Conservation (phyloP, 139 green algal species). For the Haematococcus sp. region DNA sequence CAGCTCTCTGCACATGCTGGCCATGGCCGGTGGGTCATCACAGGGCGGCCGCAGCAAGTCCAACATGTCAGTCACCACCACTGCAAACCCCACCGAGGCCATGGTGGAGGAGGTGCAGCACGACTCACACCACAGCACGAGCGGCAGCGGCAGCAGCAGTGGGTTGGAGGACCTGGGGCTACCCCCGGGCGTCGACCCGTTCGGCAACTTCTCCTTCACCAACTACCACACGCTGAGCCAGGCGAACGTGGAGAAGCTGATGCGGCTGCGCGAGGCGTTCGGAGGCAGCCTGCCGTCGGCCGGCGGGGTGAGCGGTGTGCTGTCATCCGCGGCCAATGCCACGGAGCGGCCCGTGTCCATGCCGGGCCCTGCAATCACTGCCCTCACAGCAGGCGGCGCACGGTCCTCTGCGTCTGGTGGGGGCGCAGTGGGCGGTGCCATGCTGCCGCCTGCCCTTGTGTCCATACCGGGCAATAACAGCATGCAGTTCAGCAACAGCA, state of each 20-base stretch:
- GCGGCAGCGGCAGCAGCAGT: not conserved
- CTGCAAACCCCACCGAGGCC: no score
- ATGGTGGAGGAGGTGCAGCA: not conserved
- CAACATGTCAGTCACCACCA: no score
- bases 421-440: no score
- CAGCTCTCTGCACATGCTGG: no score
- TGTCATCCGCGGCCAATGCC: not conserved
- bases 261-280: slow-evolving; percentile 28
- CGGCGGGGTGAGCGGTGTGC: not conserved
- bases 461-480: not conserved
- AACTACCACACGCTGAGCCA: slow-evolving; percentile 34
- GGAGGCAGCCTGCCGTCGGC: slow-evolving; percentile 8
- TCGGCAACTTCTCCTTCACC: slow-evolving; percentile 43
- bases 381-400: not conserved
- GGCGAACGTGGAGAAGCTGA: slow-evolving; percentile 43
- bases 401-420: no score
- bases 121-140: not conserved
- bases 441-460: not conserved
- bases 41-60: no score
- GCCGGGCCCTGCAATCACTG: not conserved
- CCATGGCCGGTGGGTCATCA: no score
- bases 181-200: slow-evolving; percentile 21
- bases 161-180: slow-evolving; percentile 11
- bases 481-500: not conserved
- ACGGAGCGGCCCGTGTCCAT: not conserved